Base-by-base conservation (phyloP, 2,329 filamentous ascomycete genomes). In the Colletotrichum cereale region DNA sequence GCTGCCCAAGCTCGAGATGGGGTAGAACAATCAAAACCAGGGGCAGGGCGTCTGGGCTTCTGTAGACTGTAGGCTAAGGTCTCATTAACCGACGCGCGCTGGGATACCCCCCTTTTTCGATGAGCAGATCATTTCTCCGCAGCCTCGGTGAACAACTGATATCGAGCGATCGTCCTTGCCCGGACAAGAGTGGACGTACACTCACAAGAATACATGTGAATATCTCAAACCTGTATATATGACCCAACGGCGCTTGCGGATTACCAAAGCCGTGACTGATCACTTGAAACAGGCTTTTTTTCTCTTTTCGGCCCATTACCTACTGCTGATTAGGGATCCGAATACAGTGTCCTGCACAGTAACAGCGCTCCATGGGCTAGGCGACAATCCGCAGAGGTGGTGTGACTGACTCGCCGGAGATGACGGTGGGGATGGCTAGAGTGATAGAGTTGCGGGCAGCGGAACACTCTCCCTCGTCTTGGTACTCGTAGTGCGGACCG, bases 341-440 rank as follows among this genome's bases (percentile, higher is more conserved):
- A 10, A 2, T 7, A 29, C 12, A 7, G 6, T 16, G 38, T 21
- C 11, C 11, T 12, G 11, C 24, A 58, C 56, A 12, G 21, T 29
- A 21, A 42, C 29, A 18, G 18, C 14, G 21, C 24, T 31, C 21
- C 16, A 31, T 16, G 42, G 40, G 57, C 50, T 31, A 29, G 2
- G 65, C 50, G 18, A 38, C n/a, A n/a, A 38, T 44, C 50, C 66
- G 63, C 63, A 42, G 57, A 55, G 29, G 57, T 4, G 29, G 57
- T 4, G 68, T 11, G 48, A 63, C 50, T 71, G 68, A 71, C 68
- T 71, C 68, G 65, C 29, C 47, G 65, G 58, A 71, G 68, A 71
- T 71, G 68, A 63, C 42, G 44, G 65, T 68, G 68, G 68, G 24
- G 58, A 48, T 47, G 57, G 40, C 21, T 53, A 29, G 34, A 34